These are phyloP conservation scores for Bipolaris victoriae DNA, from an alignment of 2,329 filamentous ascomycete genomes.

Conservation along the genomic window DNA sequence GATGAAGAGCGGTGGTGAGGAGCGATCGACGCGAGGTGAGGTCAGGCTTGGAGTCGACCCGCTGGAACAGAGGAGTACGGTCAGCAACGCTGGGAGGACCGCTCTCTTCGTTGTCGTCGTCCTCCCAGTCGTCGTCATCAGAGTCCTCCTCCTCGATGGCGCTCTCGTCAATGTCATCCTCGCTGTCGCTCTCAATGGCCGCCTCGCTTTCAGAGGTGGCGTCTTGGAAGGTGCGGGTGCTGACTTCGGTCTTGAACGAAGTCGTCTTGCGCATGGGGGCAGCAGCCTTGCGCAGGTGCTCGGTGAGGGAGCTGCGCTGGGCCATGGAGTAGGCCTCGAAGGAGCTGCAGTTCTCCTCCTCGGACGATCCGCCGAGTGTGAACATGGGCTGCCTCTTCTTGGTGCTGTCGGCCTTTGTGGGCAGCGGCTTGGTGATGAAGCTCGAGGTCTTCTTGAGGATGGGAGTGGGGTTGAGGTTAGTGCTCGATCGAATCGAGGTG, in stretches of 20 bases:
- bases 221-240: conserved; percentile 68
- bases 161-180: conserved; percentile 65
- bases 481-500: conserved; percentile 69
- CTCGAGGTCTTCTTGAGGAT: conserved; percentile 63
- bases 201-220: conserved; percentile 62
- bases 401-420: conserved; percentile 43
- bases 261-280: conserved; percentile 72
- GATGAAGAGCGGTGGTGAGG: conserved; percentile 85
- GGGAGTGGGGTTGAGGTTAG: conserved; percentile 62
- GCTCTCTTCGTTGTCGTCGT: conserved; percentile 75
- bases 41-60: conserved; percentile 86
- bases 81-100: conserved; percentile 83
- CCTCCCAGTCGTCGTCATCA: conserved; percentile 60
- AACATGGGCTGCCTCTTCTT: conserved; percentile 76
- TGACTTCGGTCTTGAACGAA: conserved; percentile 79
- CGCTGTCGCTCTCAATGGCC: conserved; percentile 64
- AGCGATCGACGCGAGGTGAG: conserved; percentile 85
- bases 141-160: conserved; percentile 67
- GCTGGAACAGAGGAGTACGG: conserved; percentile 75
- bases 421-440: conserved; percentile 36
- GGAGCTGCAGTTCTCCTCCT: conserved; percentile 82
- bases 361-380: conserved; percentile 79
- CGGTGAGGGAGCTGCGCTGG: conserved; percentile 61
- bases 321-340: conserved; percentile 62
- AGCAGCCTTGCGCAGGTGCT: conserved; percentile 56